phyloP scores from a whole-genome alignment of 176 grass and related monocot species.

The Carex littledalei region DNA sequence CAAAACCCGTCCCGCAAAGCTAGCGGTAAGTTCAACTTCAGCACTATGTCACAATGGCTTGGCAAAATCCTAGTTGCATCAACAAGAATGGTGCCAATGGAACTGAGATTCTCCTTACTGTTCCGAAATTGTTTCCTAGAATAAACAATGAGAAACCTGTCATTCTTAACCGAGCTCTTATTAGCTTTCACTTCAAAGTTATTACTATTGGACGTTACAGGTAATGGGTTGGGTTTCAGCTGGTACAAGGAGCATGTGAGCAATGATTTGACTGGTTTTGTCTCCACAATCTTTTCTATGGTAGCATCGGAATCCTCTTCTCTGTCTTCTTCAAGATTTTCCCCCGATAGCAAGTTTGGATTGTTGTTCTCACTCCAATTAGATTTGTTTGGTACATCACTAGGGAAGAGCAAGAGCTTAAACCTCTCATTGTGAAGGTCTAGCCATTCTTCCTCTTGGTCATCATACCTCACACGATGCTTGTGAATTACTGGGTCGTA shows the following conservation, averaged over 20 bases:
- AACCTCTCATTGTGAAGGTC: slow-evolving; percentile 94
- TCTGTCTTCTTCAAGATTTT: slow-evolving; percentile 30
- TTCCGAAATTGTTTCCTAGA: slow-evolving; percentile 61
- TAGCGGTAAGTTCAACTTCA: slow-evolving; percentile 40
- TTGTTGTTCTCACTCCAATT: slow-evolving; percentile 29
- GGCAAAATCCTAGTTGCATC: slow-evolving; percentile 27
- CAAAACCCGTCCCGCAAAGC: slow-evolving; percentile 43
- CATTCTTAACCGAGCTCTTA: slow-evolving; percentile 18
- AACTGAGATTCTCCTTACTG: slow-evolving; percentile 37
- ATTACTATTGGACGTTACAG: slow-evolving; percentile 28
- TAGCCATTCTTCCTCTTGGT: slow-evolving; percentile 95
- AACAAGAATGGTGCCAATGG: slow-evolving; percentile 5
- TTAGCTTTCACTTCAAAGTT: slow-evolving; percentile 30
- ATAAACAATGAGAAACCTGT: slow-evolving; percentile 66
- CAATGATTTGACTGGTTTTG: slow-evolving; percentile 59
- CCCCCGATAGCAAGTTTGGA: slow-evolving; percentile 28
- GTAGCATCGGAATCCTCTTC: slow-evolving; percentile 33
- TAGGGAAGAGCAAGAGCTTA: slow-evolving; percentile 79
- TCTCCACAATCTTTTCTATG: slow-evolving; percentile 34
- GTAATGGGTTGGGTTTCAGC: slow-evolving; percentile 25
- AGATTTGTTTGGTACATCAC: slow-evolving; percentile 56
- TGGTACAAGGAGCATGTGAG: slow-evolving; percentile 34
- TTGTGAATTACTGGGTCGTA: slow-evolving; percentile 72
- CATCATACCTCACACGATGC: slow-evolving; percentile 91
- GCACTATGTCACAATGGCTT: slow-evolving; percentile 18